Conservation (phyloP, 2,329 filamentous ascomycete species). For the Cladosporium sp. region DNA sequence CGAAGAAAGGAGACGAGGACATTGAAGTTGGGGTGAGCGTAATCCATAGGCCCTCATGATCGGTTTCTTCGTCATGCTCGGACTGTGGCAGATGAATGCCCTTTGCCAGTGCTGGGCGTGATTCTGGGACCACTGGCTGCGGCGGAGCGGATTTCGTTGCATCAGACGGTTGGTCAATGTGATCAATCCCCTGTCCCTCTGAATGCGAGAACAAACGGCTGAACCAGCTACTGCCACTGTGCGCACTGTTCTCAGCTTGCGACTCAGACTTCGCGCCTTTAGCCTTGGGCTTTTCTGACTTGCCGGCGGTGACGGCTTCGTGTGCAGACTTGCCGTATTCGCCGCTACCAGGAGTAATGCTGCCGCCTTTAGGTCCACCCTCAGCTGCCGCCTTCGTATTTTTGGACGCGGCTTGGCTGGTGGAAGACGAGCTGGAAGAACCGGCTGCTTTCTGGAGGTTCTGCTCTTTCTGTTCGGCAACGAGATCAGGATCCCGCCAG, state of each 20-base stretch:
- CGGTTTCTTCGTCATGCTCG: conserved; percentile 9
- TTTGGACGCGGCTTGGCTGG: conserved; percentile 16
- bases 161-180: neutral
- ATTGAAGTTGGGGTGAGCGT: conserved; percentile 84
- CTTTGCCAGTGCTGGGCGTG: conserved; percentile 6
- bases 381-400: conserved; percentile 25
- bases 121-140: neutral
- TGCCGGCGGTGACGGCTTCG: conserved; percentile 19
- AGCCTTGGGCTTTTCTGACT: conserved; percentile 11
- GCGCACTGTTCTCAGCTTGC: conserved; percentile 13
- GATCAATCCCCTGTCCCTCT: neutral
- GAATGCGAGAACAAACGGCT: conserved; percentile 18
- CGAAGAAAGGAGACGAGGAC: conserved; percentile 87
- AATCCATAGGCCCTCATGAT: conserved; percentile 84
- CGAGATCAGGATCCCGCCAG: conserved; percentile 73
- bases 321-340: conserved; percentile 53
- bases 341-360: conserved; percentile 65
- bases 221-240: conserved; percentile 22
- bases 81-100: conserved; percentile 7
- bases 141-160: neutral
- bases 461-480: conserved; percentile 39
- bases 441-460: conserved; percentile 21
- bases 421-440: conserved; percentile 15
- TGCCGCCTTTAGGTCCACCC: conserved; percentile 53
- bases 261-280: conserved; percentile 9